These are phyloP conservation scores for Hemisphaericaspora lyxosophila DNA, from an alignment of 1,139 yeast genomes.

Conservation along the genomic window DNA sequence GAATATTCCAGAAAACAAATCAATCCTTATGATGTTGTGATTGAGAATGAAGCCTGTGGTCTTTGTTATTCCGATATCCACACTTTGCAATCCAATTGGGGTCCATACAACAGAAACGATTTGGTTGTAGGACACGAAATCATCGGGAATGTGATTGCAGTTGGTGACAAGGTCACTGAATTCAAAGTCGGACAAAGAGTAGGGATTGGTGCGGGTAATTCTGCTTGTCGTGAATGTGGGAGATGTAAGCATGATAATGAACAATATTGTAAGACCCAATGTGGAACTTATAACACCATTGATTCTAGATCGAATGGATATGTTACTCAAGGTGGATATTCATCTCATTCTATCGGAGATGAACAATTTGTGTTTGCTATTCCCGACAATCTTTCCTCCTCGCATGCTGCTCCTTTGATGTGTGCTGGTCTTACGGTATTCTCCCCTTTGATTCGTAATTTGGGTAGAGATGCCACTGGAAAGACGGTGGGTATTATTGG, in stretches of 20 bases:
- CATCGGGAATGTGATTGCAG: conserved; percentile 51
- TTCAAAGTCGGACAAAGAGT: conserved; percentile 59
- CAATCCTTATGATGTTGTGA: conserved; percentile 42
- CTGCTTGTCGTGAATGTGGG: conserved; percentile 49
- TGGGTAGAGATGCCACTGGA: conserved; percentile 29
- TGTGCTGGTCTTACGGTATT: conserved; percentile 69
- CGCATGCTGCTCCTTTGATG: conserved; percentile 60
- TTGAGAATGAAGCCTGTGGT: conserved; percentile 53
- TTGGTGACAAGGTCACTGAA: conserved; percentile 48
- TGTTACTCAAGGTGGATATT: conserved; percentile 60
- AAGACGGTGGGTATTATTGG: conserved; percentile 50
- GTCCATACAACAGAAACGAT: conserved; percentile 29
- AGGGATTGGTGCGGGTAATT: conserved; percentile 59
- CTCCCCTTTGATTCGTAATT: conserved; percentile 49
- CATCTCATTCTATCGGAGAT: conserved; percentile 55
- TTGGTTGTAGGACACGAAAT: conserved; percentile 52
- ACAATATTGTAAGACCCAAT: conserved; percentile 46
- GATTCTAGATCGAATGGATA: conserved; percentile 34
- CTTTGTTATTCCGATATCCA: conserved; percentile 63
- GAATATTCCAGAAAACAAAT: conserved; percentile 40
- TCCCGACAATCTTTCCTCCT: conserved; percentile 51
- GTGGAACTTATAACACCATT: conserved; percentile 45
- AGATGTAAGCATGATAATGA: conserved; percentile 49
- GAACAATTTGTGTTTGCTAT: conserved; percentile 55
- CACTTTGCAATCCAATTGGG: conserved; percentile 46